Conservation (phyloP, 495 filamentous ascomycete species). For the Tetracladium marchalianum region DNA sequence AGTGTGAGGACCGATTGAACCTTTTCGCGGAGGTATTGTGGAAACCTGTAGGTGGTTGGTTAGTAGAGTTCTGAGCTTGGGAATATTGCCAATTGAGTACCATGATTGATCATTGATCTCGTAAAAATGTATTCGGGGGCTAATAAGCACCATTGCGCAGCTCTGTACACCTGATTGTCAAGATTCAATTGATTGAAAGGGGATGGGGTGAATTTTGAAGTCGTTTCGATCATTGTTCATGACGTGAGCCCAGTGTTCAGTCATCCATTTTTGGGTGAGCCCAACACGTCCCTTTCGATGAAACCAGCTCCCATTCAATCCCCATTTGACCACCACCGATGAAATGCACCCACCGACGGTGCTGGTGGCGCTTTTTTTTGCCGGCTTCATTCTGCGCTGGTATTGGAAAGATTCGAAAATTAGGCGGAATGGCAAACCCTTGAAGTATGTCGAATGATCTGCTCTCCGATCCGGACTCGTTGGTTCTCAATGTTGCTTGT, state of each 20-base stretch:
- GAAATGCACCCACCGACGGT: conserved; percentile 9
- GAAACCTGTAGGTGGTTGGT: conserved; percentile 32
- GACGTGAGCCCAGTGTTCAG: no score
- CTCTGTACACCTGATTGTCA: not conserved
- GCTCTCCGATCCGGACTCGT: no score
- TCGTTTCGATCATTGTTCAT: no score
- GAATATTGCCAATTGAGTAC: conserved; percentile 17
- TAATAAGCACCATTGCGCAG: conserved; percentile 33
- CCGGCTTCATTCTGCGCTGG: conserved; percentile 13
- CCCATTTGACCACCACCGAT: not conserved
- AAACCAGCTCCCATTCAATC: not conserved
- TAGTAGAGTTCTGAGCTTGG: not conserved
- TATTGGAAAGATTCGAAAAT: conserved; percentile 21
- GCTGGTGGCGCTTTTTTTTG: not conserved
- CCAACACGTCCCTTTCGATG: no score
- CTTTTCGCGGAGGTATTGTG: conserved; percentile 36
- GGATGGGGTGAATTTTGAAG: no score
- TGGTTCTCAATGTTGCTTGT: no score
- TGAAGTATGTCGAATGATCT: conserved; percentile 19
- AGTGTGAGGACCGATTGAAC: conserved; percentile 42
- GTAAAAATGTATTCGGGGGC: conserved; percentile 44
- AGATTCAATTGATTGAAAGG: not conserved
- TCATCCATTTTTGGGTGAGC: no score
- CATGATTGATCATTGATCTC: conserved; percentile 46
- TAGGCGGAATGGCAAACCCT: conserved; percentile 22